These are phyloP conservation scores for Calonectria pseudoturangicola DNA, from an alignment of 2,329 filamentous ascomycete genomes.

Conservation along the genomic window DNA sequence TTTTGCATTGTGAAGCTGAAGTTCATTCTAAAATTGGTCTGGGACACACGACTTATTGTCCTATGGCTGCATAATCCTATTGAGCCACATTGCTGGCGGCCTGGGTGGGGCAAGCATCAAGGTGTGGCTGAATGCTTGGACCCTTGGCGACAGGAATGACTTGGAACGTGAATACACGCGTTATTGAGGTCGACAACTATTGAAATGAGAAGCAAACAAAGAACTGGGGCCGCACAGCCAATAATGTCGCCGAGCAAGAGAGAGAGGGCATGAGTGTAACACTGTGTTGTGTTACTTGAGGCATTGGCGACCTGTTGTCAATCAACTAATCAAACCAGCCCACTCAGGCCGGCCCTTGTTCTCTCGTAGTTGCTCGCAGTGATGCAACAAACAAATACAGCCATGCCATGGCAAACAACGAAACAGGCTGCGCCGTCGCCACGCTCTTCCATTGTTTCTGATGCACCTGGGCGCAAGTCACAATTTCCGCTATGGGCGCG, in stretches of 20 bases:
- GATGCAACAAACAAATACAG: constrained; percentile 18
- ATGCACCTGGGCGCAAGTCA: constrained; percentile 5
- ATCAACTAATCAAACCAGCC: background rate
- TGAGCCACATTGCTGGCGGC: constrained; percentile 6
- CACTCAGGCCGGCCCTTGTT: constrained; percentile 1
- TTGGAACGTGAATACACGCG: background rate
- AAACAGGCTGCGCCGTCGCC: background rate
- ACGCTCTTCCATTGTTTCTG: background rate
- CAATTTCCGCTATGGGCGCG: constrained; percentile 7
- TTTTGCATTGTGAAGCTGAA: constrained; percentile 21
- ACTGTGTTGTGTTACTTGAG: constrained; percentile 11
- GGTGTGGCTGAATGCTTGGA: constrained; percentile 12
- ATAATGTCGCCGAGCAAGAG: background rate
- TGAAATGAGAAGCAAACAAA: constrained; percentile 8
- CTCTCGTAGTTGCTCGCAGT: background rate
- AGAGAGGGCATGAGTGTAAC: background rate
- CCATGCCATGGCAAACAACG: constrained; percentile 14
- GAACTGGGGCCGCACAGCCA: background rate
- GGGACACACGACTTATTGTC: background rate
- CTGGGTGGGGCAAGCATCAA: constrained; percentile 3
- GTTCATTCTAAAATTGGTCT: constrained; percentile 5
- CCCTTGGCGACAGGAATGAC: background rate
- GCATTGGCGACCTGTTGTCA: background rate
- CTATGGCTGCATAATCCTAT: constrained; percentile 13
- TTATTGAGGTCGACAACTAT: constrained; percentile 2